Conservation (phyloP, 208 protist species). For the Histomonas meleagridis region DNA sequence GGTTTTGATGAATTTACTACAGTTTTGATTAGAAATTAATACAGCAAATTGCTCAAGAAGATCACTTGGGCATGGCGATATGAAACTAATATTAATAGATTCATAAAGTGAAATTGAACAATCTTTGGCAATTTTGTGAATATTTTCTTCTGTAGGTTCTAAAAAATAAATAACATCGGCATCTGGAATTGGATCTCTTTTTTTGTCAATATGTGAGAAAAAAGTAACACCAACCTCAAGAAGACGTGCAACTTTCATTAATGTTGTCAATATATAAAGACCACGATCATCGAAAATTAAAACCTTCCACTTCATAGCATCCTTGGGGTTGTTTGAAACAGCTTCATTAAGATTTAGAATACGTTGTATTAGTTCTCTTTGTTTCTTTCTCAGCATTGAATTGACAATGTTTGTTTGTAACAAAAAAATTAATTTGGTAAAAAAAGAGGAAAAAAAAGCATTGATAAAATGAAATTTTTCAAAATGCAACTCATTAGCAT, state of each 20-base stretch:
- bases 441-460: neutral
- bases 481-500: no score
- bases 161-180: neutral
- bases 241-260: neutral
- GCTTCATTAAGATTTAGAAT: neutral
- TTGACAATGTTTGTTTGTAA: neutral
- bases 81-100: neutral
- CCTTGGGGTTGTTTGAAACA: neutral
- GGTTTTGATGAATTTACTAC: neutral
- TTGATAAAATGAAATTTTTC: neutral
- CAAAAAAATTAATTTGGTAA: neutral
- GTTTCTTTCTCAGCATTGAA: neutral
- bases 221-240: conserved; percentile 10
- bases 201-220: neutral
- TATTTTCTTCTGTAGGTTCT: conserved; percentile 14
- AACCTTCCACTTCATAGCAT: neutral
- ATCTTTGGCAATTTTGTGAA: neutral
- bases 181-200: conserved; percentile 4
- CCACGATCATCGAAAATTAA: neutral
- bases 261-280: neutral
- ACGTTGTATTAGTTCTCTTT: neutral
- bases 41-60: neutral
- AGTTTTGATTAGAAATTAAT: neutral
- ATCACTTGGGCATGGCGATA: neutral
- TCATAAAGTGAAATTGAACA: neutral